These are phyloP conservation scores for Verticillium isaacii DNA, from an alignment of 2,329 filamentous ascomycete species.

Conservation along the genomic window DNA sequence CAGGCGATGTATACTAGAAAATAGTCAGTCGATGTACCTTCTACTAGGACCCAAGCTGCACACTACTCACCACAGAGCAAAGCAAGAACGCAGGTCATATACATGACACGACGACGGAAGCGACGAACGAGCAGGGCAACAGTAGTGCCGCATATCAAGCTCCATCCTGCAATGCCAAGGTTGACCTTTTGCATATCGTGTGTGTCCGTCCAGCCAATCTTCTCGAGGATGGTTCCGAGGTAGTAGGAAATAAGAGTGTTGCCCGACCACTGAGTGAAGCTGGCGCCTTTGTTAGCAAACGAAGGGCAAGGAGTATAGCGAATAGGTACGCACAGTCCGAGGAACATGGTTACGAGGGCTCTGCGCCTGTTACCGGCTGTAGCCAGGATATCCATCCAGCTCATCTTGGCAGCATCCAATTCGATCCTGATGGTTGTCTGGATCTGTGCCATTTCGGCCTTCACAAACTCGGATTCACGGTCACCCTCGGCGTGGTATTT, in stretches of 20 bases:
- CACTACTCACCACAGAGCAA: neutral
- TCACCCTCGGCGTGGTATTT: slow-evolving; percentile 50
- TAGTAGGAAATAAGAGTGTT: slow-evolving; percentile 48
- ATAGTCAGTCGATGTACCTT: neutral
- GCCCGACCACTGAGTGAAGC: slow-evolving; percentile 48
- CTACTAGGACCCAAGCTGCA: neutral
- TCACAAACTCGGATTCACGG: slow-evolving; percentile 43
- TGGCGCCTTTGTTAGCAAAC: neutral
- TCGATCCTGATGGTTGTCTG: slow-evolving; percentile 50
- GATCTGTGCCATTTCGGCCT: slow-evolving; percentile 58
- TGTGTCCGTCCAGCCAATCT: slow-evolving; percentile 38
- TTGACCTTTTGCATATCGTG: slow-evolving; percentile 37
- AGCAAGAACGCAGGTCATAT: slow-evolving; percentile 39
- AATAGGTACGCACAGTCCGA: slow-evolving; percentile 31
- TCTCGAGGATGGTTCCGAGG: slow-evolving; percentile 37
- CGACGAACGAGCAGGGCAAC: slow-evolving; percentile 38
- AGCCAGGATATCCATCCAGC: slow-evolving; percentile 48
- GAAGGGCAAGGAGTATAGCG: neutral
- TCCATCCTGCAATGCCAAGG: slow-evolving; percentile 42
- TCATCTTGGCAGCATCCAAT: slow-evolving; percentile 44
- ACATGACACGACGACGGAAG: slow-evolving; percentile 41
- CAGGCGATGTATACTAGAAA: slow-evolving; percentile 48
- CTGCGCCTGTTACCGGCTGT: slow-evolving; percentile 46
- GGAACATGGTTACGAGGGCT: slow-evolving; percentile 39
- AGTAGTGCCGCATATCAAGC: slow-evolving; percentile 36